Evolutionary conservation across 2,329 filamentous ascomycete species (phyloP).

Genomic region (Achaetomium macrosporum): DNA sequence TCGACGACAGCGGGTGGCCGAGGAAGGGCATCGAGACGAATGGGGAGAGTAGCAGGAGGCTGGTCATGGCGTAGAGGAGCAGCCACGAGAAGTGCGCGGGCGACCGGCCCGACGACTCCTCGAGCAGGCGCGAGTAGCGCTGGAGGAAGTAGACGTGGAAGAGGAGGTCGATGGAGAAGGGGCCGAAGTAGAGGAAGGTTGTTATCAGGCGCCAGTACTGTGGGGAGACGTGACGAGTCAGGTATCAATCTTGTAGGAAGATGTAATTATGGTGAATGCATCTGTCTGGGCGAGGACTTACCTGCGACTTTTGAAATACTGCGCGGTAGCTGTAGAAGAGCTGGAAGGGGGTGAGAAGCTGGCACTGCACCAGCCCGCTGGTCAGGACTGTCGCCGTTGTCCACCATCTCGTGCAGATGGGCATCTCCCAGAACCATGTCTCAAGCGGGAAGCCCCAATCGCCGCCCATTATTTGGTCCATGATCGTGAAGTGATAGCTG

Average conservation of each 20-base stretch:
- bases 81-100: conserved; percentile 95
- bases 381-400: conserved; percentile 86
- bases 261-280: too few relatives aligned
- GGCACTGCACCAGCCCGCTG: conserved; percentile 85
- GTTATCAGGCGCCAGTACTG: conserved; percentile 96
- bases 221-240: not conserved
- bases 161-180: conserved; percentile 85
- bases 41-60: conserved; percentile 75
- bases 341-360: conserved; percentile 87
- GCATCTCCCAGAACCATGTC: conserved; percentile 99
- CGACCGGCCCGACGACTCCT: conserved; percentile 87
- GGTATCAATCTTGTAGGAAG: not conserved
- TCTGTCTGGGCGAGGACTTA: conserved; percentile 36
- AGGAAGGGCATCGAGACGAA: conserved; percentile 89
- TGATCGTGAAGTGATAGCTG: conserved; percentile 25
- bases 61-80: conserved; percentile 74
- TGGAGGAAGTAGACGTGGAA: conserved; percentile 99
- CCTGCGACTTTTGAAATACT: conserved; percentile 88
- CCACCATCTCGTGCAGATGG: conserved; percentile 93
- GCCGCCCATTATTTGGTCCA: conserved; percentile 55
- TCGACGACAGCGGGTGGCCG: conserved; percentile 87
- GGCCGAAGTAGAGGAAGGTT: conserved; percentile 96
- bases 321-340: conserved; percentile 94
- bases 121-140: conserved; percentile 88
- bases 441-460: conserved; percentile 72